Evolutionary conservation across 805 yeast genomes (phyloP).

Genomic region (Hanseniaspora pseudoguilliermondii): DNA sequence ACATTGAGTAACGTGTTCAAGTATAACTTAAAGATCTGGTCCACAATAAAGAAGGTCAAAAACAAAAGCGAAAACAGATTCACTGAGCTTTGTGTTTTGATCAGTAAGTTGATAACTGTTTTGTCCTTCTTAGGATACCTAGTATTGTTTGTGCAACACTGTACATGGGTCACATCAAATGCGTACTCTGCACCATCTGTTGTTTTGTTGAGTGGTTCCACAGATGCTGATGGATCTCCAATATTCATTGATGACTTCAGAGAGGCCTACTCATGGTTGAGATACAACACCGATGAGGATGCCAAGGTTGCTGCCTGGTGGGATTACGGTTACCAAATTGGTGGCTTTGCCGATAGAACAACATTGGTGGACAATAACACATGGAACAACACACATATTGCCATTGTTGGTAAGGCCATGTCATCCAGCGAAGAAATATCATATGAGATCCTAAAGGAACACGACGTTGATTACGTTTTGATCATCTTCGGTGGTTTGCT

Average conservation of each 20-base stretch:
- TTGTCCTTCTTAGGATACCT: conserved; percentile 62
- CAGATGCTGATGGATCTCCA: conserved; percentile 70
- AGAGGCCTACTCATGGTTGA: conserved; percentile 97
- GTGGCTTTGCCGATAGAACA: conserved; percentile 99
- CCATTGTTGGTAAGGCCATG: conserved; percentile 98
- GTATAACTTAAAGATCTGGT: conserved; percentile 56
- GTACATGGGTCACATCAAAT: conserved; percentile 92
- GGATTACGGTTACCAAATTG: conserved; percentile 99
- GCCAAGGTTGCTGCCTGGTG: conserved; percentile 98
- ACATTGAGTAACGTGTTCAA: conserved; percentile 78
- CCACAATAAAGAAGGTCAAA: background rate
- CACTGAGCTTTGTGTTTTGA: background rate
- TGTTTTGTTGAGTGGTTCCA: conserved; percentile 59
- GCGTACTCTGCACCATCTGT: conserved; percentile 98
- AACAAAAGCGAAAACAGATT: conserved; percentile 14
- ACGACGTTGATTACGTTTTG: conserved; percentile 89
- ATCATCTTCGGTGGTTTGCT: conserved; percentile 88
- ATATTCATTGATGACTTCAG: conserved; percentile 88
- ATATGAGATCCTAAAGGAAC: conserved; percentile 74
- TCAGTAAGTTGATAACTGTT: conserved; percentile 32
- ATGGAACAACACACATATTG: conserved; percentile 98
- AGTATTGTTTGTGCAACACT: conserved; percentile 73
- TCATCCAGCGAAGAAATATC: conserved; percentile 76
- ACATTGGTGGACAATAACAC: conserved; percentile 97
- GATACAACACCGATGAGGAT: conserved; percentile 95